A percentile compares a stretch with the other conserved stretches of the same genome.
Conservation (phyloP, 495 filamentous ascomycete genomes). For the Aspergillus wentii region DNA sequence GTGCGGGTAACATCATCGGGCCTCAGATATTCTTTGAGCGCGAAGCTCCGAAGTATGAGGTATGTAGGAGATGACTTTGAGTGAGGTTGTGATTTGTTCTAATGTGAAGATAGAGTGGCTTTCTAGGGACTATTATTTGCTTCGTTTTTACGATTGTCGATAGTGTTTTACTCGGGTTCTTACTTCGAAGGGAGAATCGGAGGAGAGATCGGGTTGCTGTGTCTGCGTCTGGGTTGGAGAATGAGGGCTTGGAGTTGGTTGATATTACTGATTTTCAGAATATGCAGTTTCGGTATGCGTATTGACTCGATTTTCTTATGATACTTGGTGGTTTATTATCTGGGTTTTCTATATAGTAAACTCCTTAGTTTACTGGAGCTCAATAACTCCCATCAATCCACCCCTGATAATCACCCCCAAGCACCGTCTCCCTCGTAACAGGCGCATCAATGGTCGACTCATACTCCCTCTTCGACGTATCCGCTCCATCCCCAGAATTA, state of each 20-base stretch:
- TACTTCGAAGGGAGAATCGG: background rate
- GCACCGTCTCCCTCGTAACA: slow-evolving; percentile 43
- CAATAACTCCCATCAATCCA: slow-evolving; percentile 32
- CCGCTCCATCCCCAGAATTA: slow-evolving; percentile 54
- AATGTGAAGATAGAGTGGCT: too few relatives aligned
- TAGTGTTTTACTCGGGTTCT: background rate
- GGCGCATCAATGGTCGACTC: slow-evolving; percentile 39
- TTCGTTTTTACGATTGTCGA: background rate
- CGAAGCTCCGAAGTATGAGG: slow-evolving; percentile 19
- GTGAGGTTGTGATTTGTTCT: too few relatives aligned
- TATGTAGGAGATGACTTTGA: too few relatives aligned
- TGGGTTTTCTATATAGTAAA: too few relatives aligned
- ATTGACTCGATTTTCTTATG: slow-evolving; percentile 7
- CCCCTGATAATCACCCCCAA: slow-evolving; percentile 45
- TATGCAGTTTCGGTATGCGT: background rate
- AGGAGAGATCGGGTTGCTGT: too few relatives aligned
- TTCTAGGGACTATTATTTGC: too few relatives aligned
- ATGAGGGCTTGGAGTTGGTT: background rate
- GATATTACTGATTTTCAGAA: slow-evolving; percentile 1
- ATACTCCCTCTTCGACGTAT: slow-evolving; percentile 51
- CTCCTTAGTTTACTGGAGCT: too few relatives aligned
- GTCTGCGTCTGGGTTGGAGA: too few relatives aligned
- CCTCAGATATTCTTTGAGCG: slow-evolving; percentile 21
- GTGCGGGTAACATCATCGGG: slow-evolving; percentile 36
- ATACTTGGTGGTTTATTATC: background rate